Evolutionary conservation across 768 basidiomycete genomes (phyloP), one percentile per base, ranked within the genome.

Genomic region (Boletus reticulatus): DNA sequence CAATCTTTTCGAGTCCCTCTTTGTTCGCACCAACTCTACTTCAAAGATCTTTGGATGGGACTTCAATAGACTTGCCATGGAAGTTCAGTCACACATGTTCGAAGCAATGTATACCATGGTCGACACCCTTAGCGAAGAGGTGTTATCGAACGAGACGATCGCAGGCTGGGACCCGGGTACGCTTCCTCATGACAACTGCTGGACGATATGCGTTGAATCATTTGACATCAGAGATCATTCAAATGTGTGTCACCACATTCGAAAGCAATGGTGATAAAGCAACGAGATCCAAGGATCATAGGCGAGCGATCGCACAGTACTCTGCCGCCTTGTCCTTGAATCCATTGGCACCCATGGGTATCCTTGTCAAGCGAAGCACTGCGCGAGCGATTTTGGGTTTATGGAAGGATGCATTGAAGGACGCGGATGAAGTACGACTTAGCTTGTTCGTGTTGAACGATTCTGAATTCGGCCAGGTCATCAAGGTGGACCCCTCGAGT

Each of bases 321-420:
- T 36, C 34, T 13, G 13, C 34, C 14, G 34, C 34, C 11, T 13
- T 36, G 34, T 13, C 34, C 13, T 14, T 36, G 14, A 36, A 36
- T 6, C 34, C 13, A 36, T 11, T 14, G 11, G 14, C 4, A 6
- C 34, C 34, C 11, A 6, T 36, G 34, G 34, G 34, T 36, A 11
- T 36, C 34, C 34, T 36, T 36, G 34, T 36, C 34, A 36, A 36
- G 34, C 34, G 34, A 36, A 36, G 34, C 14, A 14, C 34, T 36
- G 34, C 34, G 0, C 34, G 34, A 36, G 34, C 12, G 14, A 36
- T 1, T 14, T 36, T 36, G 34, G 34, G 22, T 3, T 29, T n/a
- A 5, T 61, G 62, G 53, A 54, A 53, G 4, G 60, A 56, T 17
- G 54, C 60, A 2, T 20, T 65, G 44, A 37, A 44, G 4, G 63